Conservation (phyloP, 805 yeast species). For the Ogataea paradorogensis region DNA sequence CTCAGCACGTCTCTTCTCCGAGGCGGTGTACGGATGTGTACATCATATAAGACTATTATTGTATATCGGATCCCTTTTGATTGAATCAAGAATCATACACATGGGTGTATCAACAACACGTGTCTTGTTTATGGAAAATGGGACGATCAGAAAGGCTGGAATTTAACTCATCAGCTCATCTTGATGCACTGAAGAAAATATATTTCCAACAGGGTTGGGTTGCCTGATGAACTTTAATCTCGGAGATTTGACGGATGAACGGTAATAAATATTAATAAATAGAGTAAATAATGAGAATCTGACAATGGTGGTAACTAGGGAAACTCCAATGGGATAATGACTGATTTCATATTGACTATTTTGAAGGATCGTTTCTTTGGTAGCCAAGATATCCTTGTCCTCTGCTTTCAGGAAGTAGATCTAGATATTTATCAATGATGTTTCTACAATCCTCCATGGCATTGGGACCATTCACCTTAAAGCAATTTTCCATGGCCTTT, state of each 20-base stretch:
- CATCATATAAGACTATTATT: neutral
- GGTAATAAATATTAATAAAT: constrained; percentile 7
- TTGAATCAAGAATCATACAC: no score
- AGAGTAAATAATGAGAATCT: constrained; percentile 9
- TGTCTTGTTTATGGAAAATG: no score
- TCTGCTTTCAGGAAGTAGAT: constrained; percentile 67
- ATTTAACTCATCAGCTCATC: neutral
- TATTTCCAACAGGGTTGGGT: no score
- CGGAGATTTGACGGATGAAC: constrained; percentile 3
- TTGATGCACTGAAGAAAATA: neutral
- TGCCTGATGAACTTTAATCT: neutral
- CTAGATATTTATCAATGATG: constrained; percentile 71
- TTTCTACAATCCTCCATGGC: constrained; percentile 78
- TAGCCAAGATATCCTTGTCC: constrained; percentile 77
- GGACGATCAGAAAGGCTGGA: neutral
- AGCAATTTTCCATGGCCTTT: constrained; percentile 73
- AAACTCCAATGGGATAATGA: no score
- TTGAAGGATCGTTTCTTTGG: constrained; percentile 84
- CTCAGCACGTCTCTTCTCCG: constrained; percentile 13
- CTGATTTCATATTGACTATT: constrained; percentile 37
- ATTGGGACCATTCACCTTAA: constrained; percentile 57
- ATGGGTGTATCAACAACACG: no score
- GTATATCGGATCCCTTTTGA: neutral
- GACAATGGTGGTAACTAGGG: no score
- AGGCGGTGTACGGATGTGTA: constrained; percentile 8